Base-by-base conservation (phyloP, 139 green algal genomes). In the Yamagishiella unicocca region DNA sequence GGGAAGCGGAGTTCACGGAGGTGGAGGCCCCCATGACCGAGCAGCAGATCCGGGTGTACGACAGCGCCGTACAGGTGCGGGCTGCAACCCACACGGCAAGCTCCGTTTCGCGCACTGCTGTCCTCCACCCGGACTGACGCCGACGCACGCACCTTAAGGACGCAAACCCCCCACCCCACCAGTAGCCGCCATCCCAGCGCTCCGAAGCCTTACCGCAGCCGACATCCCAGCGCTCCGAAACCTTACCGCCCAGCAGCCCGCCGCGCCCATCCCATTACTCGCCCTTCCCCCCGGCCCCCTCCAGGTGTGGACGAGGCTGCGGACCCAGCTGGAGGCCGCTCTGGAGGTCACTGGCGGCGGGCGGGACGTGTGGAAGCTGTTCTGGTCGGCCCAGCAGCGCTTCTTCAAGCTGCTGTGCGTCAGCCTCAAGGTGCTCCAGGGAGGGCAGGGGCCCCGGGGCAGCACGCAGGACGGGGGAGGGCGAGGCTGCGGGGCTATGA, bases 341-440 rank as follows among this genome's bases (percentile, higher is more conserved):
- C 62, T 93, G 35, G 81, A 83, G 46, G 61, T 90, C 27, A 90
- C 89, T 27, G 87, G 89, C 31, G 71, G 66, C n/a, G 87, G 80
- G 46, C 43, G 72, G 1, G 91, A 95, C 21, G 89, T 95, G 27
- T 97, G 91, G 94, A 91, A 95, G 88, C 79, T 80, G 0, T 98
- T 93, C 79, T 99, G 95, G 95, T 89, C 93, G 0, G 84, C 90
- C 1, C 93, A 96, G 91, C 96, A 99, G 93, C 94, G 97, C n/a
- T 99, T 99, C 90, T 98, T 99, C 94, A 98, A 98, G 90, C 88
- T 97, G 88, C 92, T 98, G 24, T 97, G 95, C 80, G 92, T 98
- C 21, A 90, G 70, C n/a, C 77, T 97, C 42, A 98, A 98, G 95
- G 93, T 96, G 22, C 25, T 43, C 19, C 6, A 6, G 22, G 58